Percentiles rank a stretch among this genome's conserved stretches.
These are phyloP conservation scores for Diaporthe humulicola DNA, from an alignment of 2,329 filamentous ascomycete genomes.

Conservation along the genomic window DNA sequence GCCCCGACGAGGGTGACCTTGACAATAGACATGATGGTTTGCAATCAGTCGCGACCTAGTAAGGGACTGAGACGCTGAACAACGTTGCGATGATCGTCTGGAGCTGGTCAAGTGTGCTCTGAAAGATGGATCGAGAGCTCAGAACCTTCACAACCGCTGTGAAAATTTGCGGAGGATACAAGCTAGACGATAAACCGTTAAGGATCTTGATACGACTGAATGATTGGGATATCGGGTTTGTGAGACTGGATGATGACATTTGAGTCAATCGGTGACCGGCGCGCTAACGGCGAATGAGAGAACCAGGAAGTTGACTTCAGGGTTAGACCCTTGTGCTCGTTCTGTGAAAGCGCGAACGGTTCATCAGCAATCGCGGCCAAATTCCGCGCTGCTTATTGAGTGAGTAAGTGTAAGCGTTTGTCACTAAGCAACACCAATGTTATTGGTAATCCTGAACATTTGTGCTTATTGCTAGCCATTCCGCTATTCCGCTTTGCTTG, in stretches of 20 bases:
- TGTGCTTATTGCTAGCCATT: background rate
- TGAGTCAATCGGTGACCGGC: background rate
- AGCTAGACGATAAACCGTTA: background rate
- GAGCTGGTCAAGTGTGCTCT: no score
- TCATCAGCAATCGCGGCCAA: background rate
- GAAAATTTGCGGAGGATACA: background rate
- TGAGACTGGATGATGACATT: background rate
- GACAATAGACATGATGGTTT: constrained; percentile 47
- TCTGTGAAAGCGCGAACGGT: no score
- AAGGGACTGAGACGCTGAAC: background rate
- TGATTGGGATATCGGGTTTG: background rate
- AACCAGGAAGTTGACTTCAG: background rate
- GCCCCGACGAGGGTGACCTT: constrained; percentile 55
- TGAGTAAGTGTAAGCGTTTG: background rate
- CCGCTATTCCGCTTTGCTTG: constrained; percentile 15
- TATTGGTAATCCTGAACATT: no score
- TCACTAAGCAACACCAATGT: background rate
- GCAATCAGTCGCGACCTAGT: background rate
- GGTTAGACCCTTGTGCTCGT: background rate
- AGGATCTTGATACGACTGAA: no score
- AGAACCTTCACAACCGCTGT: background rate
- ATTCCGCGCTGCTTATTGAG: background rate
- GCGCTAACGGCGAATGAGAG: background rate
- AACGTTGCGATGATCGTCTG: background rate
- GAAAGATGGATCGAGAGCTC: background rate